phyloP scores from a whole-genome alignment of 768 basidiomycete species.

The Gloeostereum incarnatum region DNA sequence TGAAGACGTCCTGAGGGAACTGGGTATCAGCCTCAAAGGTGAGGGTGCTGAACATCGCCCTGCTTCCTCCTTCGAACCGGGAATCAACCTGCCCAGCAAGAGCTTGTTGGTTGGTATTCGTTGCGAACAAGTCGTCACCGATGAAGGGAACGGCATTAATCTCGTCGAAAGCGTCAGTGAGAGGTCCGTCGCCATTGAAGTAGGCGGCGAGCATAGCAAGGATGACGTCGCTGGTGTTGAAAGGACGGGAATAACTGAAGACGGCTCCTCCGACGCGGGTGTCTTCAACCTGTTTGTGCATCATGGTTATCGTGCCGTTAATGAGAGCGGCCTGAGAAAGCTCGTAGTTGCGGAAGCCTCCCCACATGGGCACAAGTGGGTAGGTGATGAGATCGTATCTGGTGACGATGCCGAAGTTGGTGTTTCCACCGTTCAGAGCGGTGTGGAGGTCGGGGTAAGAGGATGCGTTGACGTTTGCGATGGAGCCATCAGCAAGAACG shows the following conservation, averaged over 20 bases:
- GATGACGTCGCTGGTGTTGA: background rate
- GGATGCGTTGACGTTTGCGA: slow-evolving; percentile 5
- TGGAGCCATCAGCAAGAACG: slow-evolving; percentile 9
- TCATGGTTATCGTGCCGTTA: slow-evolving; percentile 4
- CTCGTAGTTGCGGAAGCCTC: slow-evolving; percentile 8
- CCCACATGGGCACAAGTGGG: slow-evolving; percentile 7
- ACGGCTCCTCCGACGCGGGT: slow-evolving; percentile 2
- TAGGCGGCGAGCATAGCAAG: background rate
- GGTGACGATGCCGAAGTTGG: slow-evolving; percentile 13
- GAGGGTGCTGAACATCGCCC: slow-evolving; percentile 3
- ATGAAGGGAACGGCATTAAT: no score
- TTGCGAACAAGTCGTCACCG: no score
- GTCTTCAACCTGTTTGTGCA: slow-evolving; percentile 3
- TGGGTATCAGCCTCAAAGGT: slow-evolving; percentile 5
- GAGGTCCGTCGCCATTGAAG: background rate
- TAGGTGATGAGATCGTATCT: slow-evolving; percentile 10
- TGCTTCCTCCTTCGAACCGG: slow-evolving; percentile 1
- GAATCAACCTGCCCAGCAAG: slow-evolving; percentile 3
- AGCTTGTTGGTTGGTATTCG: slow-evolving; percentile 5
- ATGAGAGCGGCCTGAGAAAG: slow-evolving; percentile 2
- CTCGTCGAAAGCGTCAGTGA: no score
- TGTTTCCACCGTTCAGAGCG: slow-evolving; percentile 11
- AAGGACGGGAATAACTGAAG: background rate
- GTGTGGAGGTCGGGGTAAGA: slow-evolving; percentile 10
- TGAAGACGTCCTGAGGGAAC: slow-evolving; percentile 6